A percentile compares a stretch with the other conserved stretches of the same genome.
phyloP scores from a whole-genome alignment of 2,329 filamentous ascomycete species.

The Alternaria infectoria region DNA sequence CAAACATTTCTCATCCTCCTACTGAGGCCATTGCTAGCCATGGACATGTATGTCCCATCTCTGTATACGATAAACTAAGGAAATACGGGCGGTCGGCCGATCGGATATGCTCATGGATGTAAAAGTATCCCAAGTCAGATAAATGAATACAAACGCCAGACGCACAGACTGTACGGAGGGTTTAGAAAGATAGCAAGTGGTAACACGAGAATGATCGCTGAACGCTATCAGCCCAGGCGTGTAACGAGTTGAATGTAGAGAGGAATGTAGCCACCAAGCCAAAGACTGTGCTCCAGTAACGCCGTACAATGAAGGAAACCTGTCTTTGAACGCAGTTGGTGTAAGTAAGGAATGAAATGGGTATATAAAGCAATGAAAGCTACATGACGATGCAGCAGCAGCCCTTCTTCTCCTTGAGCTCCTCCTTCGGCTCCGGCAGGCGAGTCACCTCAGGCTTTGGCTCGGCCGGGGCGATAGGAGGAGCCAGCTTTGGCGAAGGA shows the following conservation, averaged over 20 bases:
- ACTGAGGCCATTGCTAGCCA: conserved; percentile 14
- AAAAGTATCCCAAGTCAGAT: background rate
- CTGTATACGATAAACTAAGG: conserved; percentile 14
- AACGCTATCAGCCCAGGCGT: conserved; percentile 41
- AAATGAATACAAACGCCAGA: conserved; percentile 7
- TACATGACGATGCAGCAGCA: conserved; percentile 80
- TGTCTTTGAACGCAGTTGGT: conserved; percentile 27
- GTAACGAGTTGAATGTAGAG: conserved; percentile 17
- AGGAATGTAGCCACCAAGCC: conserved; percentile 14
- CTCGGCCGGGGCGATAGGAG: conserved; percentile 33
- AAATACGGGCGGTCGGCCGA: conserved; percentile 12
- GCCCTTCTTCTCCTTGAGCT: conserved; percentile 65
- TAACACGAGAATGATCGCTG: conserved; percentile 36
- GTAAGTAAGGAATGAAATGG: conserved; percentile 27
- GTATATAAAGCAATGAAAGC: conserved; percentile 36
- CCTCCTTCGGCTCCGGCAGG: conserved; percentile 62
- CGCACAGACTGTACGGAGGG: background rate
- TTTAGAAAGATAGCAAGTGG: conserved; percentile 14
- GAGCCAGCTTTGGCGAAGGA: conserved; percentile 33
- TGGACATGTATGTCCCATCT: conserved; percentile 11
- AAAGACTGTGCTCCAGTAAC: conserved; percentile 24
- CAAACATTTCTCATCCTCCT: conserved; percentile 11
- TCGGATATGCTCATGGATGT: conserved; percentile 12
- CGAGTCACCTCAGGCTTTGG: conserved; percentile 53
- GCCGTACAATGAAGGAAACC: conserved; percentile 37